Percentiles rank a stretch among this genome's conserved stretches.
These are phyloP conservation scores for Nitzschia sp. DNA, from an alignment of 108 stramenopile species.

Conservation along the genomic window DNA sequence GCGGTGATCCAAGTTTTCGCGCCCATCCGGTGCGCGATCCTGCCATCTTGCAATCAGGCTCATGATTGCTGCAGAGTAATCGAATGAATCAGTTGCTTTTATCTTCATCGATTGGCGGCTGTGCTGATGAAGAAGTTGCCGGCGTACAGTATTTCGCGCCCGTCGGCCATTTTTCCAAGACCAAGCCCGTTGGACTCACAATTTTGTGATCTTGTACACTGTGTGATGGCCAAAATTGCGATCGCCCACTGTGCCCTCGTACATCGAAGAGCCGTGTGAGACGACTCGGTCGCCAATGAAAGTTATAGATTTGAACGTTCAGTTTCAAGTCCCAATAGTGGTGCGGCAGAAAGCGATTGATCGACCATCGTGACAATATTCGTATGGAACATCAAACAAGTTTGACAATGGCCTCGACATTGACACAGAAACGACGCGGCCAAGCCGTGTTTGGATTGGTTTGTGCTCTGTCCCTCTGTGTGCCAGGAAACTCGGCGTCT, in stretches of 20 bases:
- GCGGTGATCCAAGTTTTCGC: too few relatives aligned
- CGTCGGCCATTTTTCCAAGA: too few relatives aligned
- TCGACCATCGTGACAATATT: background rate
- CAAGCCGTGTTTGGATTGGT: background rate
- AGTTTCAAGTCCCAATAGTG: background rate
- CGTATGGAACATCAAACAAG: background rate
- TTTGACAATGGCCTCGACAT: background rate
- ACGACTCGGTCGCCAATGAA: background rate
- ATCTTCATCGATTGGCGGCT: too few relatives aligned
- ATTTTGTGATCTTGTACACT: slow-evolving; percentile 9
- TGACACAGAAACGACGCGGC: background rate
- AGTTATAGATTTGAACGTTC: background rate
- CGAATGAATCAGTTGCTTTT: too few relatives aligned
- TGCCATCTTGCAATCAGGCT: too few relatives aligned
- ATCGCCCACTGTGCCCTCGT: background rate
- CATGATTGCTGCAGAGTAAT: too few relatives aligned
- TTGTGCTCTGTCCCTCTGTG: background rate
- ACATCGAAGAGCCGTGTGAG: slow-evolving; percentile 1
- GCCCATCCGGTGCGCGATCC: too few relatives aligned
- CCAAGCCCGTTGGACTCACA: slow-evolving; percentile 14
- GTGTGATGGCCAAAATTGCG: background rate
- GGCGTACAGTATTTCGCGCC: too few relatives aligned
- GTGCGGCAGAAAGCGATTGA: background rate
- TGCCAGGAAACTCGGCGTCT: too few relatives aligned
- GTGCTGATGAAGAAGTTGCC: too few relatives aligned